Base-by-base conservation (phyloP, 2,329 filamentous ascomycete genomes). In the Exophiala sp. region DNA sequence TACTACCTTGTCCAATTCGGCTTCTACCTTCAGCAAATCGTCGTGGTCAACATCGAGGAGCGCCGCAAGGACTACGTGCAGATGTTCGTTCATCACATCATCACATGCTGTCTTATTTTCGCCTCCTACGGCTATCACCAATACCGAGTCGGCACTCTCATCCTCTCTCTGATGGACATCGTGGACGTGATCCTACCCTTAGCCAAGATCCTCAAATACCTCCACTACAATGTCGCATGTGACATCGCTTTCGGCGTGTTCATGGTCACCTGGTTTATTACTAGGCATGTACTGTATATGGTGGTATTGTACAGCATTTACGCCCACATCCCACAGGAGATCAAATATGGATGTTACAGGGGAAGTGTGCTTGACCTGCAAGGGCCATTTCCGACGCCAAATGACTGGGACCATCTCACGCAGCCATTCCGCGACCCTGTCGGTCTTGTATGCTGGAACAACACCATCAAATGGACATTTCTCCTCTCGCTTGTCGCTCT, bases 31-130 rank as follows among this genome's bases (percentile, higher is more conserved):
- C 91, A 97, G 71, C 90, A 95, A 70, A 86, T 97, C 58, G 74
- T 96, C 24, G 88, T 96, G 50, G 88, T 97, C 66, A 85, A 96
- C 69, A 89, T 97, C 53, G 93, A 98, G 70, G 87, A 94, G 70
- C 82, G 86, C 58, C 81, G 93, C 63, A 97, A 97, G 72, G 93
- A 98, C 63, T 85, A 96, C 69, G 86, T 82, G 73, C 91, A 97
- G 69, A 97, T 97, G 93, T 82, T 97, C 60, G 84, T 82, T 14
- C 93, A 97, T 68, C 93, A 98, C 71, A 80, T 96, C 65, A 82
- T 97, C 65, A 98, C 93, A 16, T 87, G 83, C 63, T 73, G 76
- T 3, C 80, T 98, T 38, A 82, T 98, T 57, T 82, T 82, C 50
- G 78, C 82, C 24, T 91, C 86, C 58, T 97, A 97, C 67, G 80